A percentile compares a stretch with the other conserved stretches of the same genome.
These are phyloP conservation scores for Sinapis alba DNA, from an alignment of 441 rosid species.

Conservation along the genomic window DNA sequence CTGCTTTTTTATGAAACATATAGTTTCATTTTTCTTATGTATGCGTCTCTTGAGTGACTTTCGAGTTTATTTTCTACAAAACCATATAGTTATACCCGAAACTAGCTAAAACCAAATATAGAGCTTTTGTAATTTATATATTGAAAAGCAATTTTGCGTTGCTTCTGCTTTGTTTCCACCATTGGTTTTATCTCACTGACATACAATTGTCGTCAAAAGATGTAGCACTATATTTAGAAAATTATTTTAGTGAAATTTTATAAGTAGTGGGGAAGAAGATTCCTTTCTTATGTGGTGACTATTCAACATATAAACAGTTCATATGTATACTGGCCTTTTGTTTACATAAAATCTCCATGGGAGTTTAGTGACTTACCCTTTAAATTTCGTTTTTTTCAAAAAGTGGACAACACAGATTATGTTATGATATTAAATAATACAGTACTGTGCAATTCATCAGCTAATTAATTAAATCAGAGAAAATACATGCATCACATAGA, in stretches of 20 bases:
- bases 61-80: neutral
- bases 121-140: neutral
- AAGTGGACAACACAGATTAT: neutral
- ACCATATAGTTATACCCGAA: constrained; percentile 5
- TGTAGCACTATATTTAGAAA: constrained; percentile 13
- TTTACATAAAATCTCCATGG: neutral
- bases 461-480: neutral
- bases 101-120: neutral
- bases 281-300: neutral
- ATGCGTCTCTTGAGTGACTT: neutral
- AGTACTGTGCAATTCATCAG: neutral
- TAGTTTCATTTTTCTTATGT: neutral
- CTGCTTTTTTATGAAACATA: constrained; percentile 19
- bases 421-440: neutral
- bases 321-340: neutral
- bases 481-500: neutral
- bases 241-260: neutral
- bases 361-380: neutral
- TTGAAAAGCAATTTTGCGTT: constrained; percentile 9
- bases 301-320: neutral
- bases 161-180: constrained; percentile 41
- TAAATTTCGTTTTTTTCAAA: neutral
- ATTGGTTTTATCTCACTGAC: constrained; percentile 35
- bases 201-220: constrained; percentile 34
- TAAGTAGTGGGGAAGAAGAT: neutral